Base-by-base conservation (phyloP, 768 basidiomycete genomes). In the Lanmaoa pseudosensibilis region DNA sequence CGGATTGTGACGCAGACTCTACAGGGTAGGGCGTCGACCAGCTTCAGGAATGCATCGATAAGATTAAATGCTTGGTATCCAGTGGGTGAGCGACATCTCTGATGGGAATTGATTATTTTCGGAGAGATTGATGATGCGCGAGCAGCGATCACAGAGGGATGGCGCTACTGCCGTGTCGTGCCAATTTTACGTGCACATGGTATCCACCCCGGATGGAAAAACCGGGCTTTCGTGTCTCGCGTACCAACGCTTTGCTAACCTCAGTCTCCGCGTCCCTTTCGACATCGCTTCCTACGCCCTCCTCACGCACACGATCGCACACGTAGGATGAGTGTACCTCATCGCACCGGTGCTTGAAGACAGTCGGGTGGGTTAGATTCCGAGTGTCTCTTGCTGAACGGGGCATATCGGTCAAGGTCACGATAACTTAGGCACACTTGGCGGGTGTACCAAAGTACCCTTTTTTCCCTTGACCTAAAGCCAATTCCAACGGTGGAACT, bases 261-360 rank as follows among this genome's bases (percentile, higher is more conserved):
- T 98, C 10, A 95, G 96, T 2, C 90, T 99, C 38, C 96, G 96
- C 2, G 92, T 99, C 47, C 96, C 96, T 0, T 99, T 99, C 83
- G 98, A 99, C 74, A 98, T 99, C 73, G 96, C 96, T 13, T 98
- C 97, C 1, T 99, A 99, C 73, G 91, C 96, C 7, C 83, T 99
- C 21, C 84, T 99, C 52, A 97, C 95, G n/a, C n/a, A n/a, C n/a
- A n/a, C n/a, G n/a, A n/a, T n/a, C n/a, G n/a, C n/a, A n/a, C n/a
- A n/a, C n/a, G n/a, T n/a, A 27, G 27, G 27, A 27, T 27, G 2
- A 27, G 27, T 27, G 27, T 27, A 27, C 3, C 2, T 6, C 5
- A 5, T 25, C 25, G 25, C 5, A 25, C 25, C 5, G 25, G 25
- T 25, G 2, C 25, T 25, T 25, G 25, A 25, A 25, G 25, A 25